These are phyloP conservation scores for Eucalyptus microcorys DNA, from an alignment of 345 rosid species.

Conservation along the genomic window DNA sequence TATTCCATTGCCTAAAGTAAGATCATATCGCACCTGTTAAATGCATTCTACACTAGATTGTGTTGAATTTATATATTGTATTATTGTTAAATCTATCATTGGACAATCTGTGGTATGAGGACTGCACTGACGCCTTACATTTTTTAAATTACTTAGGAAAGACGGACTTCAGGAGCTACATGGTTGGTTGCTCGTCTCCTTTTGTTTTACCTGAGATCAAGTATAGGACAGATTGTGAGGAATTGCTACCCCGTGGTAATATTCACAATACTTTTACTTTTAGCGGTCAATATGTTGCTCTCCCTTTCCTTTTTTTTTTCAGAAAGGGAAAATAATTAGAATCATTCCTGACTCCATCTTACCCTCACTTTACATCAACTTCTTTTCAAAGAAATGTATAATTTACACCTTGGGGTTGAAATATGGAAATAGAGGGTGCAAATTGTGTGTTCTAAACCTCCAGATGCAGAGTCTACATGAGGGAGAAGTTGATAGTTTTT, in stretches of 20 bases:
- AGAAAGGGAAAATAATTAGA: neutral
- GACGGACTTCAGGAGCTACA: conserved; percentile 40
- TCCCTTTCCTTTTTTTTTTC: neutral
- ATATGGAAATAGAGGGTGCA: neutral
- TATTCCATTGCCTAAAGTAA: conserved; percentile 27
- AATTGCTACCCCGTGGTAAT: conserved; percentile 79
- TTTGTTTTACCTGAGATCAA: conserved; percentile 41
- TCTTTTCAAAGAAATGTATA: neutral
- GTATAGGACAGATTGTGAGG: conserved; percentile 40
- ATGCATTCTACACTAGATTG: neutral
- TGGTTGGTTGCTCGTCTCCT: conserved; percentile 63
- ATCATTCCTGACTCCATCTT: neutral
- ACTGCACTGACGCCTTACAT: neutral
- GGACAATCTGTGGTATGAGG: neutral
- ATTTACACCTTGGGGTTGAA: neutral
- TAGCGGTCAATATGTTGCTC: neutral
- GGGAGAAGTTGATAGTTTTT: neutral
- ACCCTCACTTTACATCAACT: neutral
- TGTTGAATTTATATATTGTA: neutral
- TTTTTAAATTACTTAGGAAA: conserved; percentile 31
- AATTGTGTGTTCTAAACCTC: neutral
- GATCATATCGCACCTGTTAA: neutral
- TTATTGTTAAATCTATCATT: neutral
- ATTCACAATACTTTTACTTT: neutral
- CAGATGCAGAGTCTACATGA: neutral